phyloP scores from a whole-genome alignment of 768 basidiomycete genomes.

The Boletus rex-veris region DNA sequence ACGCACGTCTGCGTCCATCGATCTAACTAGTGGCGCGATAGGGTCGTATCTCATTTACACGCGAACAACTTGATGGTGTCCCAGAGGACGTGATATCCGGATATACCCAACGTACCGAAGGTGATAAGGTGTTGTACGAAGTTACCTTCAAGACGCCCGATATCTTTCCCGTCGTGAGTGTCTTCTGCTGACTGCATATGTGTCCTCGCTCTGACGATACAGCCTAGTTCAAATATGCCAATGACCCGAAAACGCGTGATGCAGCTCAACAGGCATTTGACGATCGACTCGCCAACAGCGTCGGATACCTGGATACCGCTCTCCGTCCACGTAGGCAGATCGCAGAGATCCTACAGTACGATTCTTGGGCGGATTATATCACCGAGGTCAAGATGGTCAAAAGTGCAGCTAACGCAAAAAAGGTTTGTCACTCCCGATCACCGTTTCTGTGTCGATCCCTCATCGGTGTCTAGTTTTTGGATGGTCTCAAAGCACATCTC shows the following conservation, averaged over 20 bases:
- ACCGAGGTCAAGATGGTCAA: constrained; percentile 90
- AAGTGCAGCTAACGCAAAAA: constrained; percentile 53
- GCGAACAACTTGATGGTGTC: constrained; percentile 76
- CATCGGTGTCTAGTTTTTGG: constrained; percentile 55
- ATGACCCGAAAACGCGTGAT: constrained; percentile 64
- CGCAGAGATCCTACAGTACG: constrained; percentile 63
- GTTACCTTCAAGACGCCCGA: constrained; percentile 80
- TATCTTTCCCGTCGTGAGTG: constrained; percentile 68
- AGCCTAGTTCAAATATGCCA: constrained; percentile 73
- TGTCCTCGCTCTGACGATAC: not conserved
- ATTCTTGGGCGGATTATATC: constrained; percentile 80
- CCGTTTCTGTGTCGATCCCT: not conserved
- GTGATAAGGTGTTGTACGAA: constrained; percentile 37
- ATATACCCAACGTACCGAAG: constrained; percentile 62
- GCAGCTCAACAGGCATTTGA: constrained; percentile 67
- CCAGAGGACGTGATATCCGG: constrained; percentile 80
- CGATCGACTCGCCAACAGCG: constrained; percentile 63
- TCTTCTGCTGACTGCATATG: not conserved
- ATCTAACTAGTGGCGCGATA: constrained; percentile 24
- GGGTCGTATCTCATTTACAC: constrained; percentile 62
- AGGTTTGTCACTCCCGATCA: constrained; percentile 36
- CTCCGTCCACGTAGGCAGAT: constrained; percentile 69
- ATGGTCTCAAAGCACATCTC: constrained; percentile 71
- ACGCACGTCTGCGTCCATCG: not conserved
- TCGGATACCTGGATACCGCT: constrained; percentile 62